These are phyloP conservation scores for Balamuthia mandrillaris DNA, from an alignment of 208 protist species.

Conservation along the genomic window DNA sequence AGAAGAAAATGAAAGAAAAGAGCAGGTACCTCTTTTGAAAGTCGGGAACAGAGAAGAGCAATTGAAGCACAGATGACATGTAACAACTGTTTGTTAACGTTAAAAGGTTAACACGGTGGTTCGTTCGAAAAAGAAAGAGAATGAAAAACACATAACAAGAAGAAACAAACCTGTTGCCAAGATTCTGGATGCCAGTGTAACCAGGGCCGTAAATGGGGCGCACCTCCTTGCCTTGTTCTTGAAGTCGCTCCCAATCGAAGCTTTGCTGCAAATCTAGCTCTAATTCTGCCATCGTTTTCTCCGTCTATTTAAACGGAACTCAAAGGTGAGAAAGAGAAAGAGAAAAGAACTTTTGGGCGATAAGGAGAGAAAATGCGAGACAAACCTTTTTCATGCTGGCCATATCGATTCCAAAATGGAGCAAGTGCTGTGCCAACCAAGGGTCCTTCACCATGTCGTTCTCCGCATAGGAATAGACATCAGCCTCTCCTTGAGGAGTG, in stretches of 20 bases:
- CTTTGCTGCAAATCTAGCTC: slow-evolving; percentile 92
- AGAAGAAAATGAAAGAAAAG: slow-evolving; percentile 34
- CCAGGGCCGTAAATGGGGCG: slow-evolving; percentile 87
- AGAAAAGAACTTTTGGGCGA: background rate
- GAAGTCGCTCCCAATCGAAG: slow-evolving; percentile 64
- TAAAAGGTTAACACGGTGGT: background rate
- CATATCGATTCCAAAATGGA: slow-evolving; percentile 92
- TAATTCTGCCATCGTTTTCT: slow-evolving; percentile 93
- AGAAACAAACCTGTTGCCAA: slow-evolving; percentile 85
- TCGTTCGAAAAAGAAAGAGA: background rate
- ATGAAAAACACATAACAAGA: background rate
- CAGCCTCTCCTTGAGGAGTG: slow-evolving; percentile 68
- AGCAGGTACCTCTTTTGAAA: slow-evolving; percentile 65
- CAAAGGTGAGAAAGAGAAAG: background rate
- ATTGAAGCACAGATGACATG: slow-evolving; percentile 90
- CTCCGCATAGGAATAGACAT: slow-evolving; percentile 87
- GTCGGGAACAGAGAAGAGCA: slow-evolving; percentile 77
- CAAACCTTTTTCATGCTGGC: slow-evolving; percentile 80
- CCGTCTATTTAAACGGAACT: slow-evolving; percentile 58
- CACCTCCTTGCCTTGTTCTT: slow-evolving; percentile 75
- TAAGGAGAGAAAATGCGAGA: too few relatives aligned
- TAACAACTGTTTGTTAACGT: slow-evolving; percentile 89
- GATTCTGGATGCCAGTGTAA: slow-evolving; percentile 86
- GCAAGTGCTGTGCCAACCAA: slow-evolving; percentile 86
- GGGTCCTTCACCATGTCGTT: slow-evolving; percentile 91